Conservation (phyloP, 192 early-diverging fungal species). For the Mortierella claussenii region DNA sequence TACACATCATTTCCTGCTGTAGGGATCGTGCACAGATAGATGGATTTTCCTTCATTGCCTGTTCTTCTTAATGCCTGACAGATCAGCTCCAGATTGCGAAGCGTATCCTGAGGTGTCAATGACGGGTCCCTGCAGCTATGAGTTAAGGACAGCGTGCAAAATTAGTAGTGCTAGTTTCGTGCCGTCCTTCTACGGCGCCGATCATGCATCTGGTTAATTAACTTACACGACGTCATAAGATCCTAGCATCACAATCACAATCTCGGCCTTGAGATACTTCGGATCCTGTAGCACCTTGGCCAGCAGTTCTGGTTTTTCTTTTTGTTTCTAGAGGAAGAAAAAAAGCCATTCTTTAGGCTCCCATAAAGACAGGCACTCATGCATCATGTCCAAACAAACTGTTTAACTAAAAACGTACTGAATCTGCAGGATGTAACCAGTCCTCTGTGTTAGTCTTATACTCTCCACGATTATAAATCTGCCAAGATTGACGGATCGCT, state of each 20-base stretch:
- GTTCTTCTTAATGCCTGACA: conserved; percentile 37
- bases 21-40: conserved; percentile 46
- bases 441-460: conserved; percentile 47
- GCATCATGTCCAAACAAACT: neutral
- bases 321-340: conserved; percentile 34
- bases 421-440: conserved; percentile 52
- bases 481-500: conserved; percentile 47
- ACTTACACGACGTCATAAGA: conserved; percentile 49
- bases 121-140: conserved; percentile 29
- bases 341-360: too few species aligned
- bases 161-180: neutral
- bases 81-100: conserved; percentile 41
- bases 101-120: conserved; percentile 31
- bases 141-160: neutral
- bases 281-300: conserved; percentile 29
- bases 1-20: conserved; percentile 48
- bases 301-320: conserved; percentile 30
- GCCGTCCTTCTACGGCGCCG: neutral
- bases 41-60: conserved; percentile 34
- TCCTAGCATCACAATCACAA: conserved; percentile 51
- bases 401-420: conserved; percentile 36
- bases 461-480: conserved; percentile 50
- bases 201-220: neutral
- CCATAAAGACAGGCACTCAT: neutral
- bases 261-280: conserved; percentile 47